Base-by-base conservation (phyloP, 2,329 filamentous ascomycete genomes). In the Calonectria pteridis region DNA sequence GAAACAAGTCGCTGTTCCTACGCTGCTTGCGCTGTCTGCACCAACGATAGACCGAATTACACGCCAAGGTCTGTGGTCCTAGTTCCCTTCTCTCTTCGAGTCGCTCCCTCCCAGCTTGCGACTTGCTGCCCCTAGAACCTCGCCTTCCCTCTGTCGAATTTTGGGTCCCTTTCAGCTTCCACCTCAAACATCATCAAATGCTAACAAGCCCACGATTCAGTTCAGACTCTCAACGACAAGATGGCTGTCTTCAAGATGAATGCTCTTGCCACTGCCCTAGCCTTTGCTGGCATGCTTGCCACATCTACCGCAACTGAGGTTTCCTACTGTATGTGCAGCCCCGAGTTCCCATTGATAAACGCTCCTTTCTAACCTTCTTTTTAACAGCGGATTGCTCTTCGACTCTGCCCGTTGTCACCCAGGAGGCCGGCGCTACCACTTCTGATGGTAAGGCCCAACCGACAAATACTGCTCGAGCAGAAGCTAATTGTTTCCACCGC, bases 161-260 rank as follows among this genome's bases (percentile, higher is more conserved):
- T 28, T 11, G 13, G 23, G 14, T 29, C 55, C 35, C 14, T 16
- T 40, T 28, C 13, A 28, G 20, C 14, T 62, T 50, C 31, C 11
- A 29, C 13, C 23, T 43, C 20, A 4, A n/a, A 28, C 31, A 68
- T 68, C 65, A 71, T 69, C 74, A 73, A 73, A 2, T 29, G 20
- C 28, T 69, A 33, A 64, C 49, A 28, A 53, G 4, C 20, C 16
- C 6, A 29, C 28, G 29, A 31, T 49, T 33, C 37, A 78, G 75
- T 74, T 33, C 66, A 28, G n/a, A 62, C 64, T 50, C 18, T 51
- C 31, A 76, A 72, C 71, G 53, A 78, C 55, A 70, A 69, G 63
- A 84, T 84, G 83, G 65, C 76, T 77, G 70, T 77, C 49, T 68
- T 75, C 75, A 83, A 81, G 75, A 82, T 82, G 78, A 77, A 78